Evolutionary conservation across 1,139 yeast genomes (phyloP).

Genomic region (Suhomyces bokatorum): DNA sequence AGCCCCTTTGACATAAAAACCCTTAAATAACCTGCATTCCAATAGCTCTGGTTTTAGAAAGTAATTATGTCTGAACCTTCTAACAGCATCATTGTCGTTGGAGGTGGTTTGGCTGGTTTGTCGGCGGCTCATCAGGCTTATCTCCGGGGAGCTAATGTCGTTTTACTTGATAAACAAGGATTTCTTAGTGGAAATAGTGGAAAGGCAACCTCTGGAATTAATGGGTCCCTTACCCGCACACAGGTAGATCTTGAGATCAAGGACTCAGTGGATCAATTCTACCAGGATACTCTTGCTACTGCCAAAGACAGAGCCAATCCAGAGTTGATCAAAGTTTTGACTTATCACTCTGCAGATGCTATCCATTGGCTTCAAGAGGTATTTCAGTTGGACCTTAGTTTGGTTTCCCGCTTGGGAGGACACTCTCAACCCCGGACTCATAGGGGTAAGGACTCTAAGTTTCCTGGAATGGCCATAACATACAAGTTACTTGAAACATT

Average conservation of each 20-base stretch:
- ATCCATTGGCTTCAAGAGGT: constrained; percentile 71
- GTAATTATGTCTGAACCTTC: constrained; percentile 21
- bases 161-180: constrained; percentile 62
- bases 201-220: constrained; percentile 81
- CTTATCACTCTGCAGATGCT: constrained; percentile 58
- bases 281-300: constrained; percentile 64
- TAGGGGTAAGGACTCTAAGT: constrained; percentile 62
- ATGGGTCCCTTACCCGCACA: constrained; percentile 68
- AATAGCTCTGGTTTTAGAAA: no score
- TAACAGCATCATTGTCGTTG: constrained; percentile 62
- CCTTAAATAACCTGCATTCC: no score
- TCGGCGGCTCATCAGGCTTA: constrained; percentile 73
- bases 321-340: constrained; percentile 50
- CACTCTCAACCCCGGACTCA: constrained; percentile 76
- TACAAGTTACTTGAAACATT: constrained; percentile 57
- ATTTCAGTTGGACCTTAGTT: constrained; percentile 60
- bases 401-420: constrained; percentile 72
- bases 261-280: constrained; percentile 62
- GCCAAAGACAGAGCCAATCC: constrained; percentile 64
- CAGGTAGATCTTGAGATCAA: constrained; percentile 51
- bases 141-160: constrained; percentile 54
- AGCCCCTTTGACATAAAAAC: no score
- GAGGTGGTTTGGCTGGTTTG: constrained; percentile 80
- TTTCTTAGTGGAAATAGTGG: constrained; percentile 77
- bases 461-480: constrained; percentile 79